Evolutionary conservation across 2,329 filamentous ascomycete species (phyloP).

Genomic region (Fusarium continuum): DNA sequence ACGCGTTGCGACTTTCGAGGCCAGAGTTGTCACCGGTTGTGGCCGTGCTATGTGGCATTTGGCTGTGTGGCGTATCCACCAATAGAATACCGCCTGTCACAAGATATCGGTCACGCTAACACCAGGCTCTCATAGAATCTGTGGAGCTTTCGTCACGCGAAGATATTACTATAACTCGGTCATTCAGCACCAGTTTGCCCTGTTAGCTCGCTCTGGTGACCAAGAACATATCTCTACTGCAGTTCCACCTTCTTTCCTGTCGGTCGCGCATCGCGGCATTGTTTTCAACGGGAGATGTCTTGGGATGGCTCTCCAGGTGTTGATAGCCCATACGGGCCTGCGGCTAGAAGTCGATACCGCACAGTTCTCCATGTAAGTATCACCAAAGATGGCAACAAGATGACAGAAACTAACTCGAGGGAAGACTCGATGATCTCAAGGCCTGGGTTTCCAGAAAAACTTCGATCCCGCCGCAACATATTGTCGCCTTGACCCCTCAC

Average conservation of each 20-base stretch:
- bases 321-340: slow-evolving; percentile 92
- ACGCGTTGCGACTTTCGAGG: slow-evolving; percentile 10
- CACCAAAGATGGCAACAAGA: background rate
- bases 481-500: slow-evolving; percentile 86
- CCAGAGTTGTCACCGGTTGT: slow-evolving; percentile 1
- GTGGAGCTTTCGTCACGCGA: slow-evolving; percentile 42
- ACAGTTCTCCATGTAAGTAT: slow-evolving; percentile 73
- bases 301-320: slow-evolving; percentile 88
- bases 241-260: slow-evolving; percentile 14
- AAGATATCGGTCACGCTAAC: slow-evolving; percentile 48
- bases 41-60: slow-evolving; percentile 32
- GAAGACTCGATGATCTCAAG: slow-evolving; percentile 84
- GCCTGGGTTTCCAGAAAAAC: slow-evolving; percentile 80
- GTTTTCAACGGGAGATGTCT: slow-evolving; percentile 57
- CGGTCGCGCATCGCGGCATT: slow-evolving; percentile 43
- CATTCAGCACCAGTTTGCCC: slow-evolving; percentile 16
- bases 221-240: slow-evolving; percentile 20
- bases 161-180: slow-evolving; percentile 27
- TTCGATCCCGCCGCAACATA: slow-evolving; percentile 77
- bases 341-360: slow-evolving; percentile 81
- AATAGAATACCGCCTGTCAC: slow-evolving; percentile 42
- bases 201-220: slow-evolving; percentile 25
- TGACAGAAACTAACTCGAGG: slow-evolving; percentile 17
- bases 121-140: slow-evolving; percentile 35
- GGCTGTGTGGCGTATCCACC: slow-evolving; percentile 25